Evolutionary conservation across 495 filamentous ascomycete species (phyloP).

Genomic region (Aspergillus saccharolyticus): DNA sequence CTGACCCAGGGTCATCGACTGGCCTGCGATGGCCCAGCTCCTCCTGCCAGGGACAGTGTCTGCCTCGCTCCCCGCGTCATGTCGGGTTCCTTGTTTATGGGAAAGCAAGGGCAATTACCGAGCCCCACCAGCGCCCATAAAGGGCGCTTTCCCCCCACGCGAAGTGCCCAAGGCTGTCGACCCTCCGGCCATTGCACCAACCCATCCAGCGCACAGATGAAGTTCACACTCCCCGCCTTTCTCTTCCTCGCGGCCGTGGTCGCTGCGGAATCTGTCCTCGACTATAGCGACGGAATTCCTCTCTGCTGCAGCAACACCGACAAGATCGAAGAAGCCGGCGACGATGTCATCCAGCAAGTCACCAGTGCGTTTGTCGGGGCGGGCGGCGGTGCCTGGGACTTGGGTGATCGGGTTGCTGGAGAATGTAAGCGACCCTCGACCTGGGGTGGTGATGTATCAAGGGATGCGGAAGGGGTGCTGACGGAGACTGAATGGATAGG

Average conservation of each 20-base stretch:
- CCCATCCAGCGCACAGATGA: too few species aligned
- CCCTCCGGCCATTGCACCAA: too few species aligned
- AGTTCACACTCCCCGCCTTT: background rate
- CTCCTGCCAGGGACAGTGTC: background rate
- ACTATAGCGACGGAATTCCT: background rate
- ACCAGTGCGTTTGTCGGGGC: background rate
- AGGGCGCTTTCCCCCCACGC: too few species aligned
- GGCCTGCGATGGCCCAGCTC: background rate
- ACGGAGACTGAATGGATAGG: background rate
- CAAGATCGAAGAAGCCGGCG: background rate
- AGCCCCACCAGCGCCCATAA: background rate
- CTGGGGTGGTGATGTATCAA: background rate
- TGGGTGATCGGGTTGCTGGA: constrained; percentile 2
- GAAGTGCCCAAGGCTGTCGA: too few species aligned
- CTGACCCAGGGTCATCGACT: background rate
- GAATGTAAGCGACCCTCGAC: background rate
- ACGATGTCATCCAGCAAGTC: background rate
- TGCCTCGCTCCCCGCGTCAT: background rate
- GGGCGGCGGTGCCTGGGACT: constrained; percentile 1
- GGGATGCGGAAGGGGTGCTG: background rate
- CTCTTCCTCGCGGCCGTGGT: background rate
- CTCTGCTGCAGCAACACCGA: constrained; percentile 1
- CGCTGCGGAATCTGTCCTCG: background rate
- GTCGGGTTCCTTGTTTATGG: background rate
- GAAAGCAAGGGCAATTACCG: too few species aligned